Percentiles rank a stretch among this genome's conserved stretches.
Evolutionary conservation across 441 rosid species (phyloP).

Genomic region (Bruguiera hainesii): DNA sequence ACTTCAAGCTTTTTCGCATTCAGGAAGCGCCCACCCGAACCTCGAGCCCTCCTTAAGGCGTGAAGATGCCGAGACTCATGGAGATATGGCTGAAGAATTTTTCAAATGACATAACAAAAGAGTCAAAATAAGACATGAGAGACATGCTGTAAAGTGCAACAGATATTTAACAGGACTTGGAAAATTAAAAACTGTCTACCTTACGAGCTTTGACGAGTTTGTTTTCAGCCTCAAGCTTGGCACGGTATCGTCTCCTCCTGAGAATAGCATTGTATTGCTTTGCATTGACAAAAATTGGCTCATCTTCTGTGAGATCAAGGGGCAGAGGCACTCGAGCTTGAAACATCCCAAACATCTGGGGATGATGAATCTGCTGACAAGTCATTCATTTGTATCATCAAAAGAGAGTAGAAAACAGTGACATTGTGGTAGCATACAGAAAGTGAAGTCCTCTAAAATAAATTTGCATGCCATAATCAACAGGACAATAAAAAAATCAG

Average conservation of each 20-base stretch:
- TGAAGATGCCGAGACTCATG: slow-evolving; percentile 93
- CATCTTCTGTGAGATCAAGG: slow-evolving; percentile 66
- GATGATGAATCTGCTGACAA: slow-evolving; percentile 44
- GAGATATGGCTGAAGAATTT: slow-evolving; percentile 69
- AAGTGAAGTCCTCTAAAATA: slow-evolving; percentile 2
- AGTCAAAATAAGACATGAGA: background rate
- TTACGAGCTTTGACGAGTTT: slow-evolving; percentile 62
- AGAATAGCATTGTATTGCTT: slow-evolving; percentile 78
- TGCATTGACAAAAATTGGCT: slow-evolving; percentile 87
- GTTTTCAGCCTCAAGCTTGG: slow-evolving; percentile 73
- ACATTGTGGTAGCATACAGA: slow-evolving; percentile 12
- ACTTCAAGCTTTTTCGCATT: slow-evolving; percentile 50
- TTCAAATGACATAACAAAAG: background rate
- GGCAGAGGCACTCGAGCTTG: slow-evolving; percentile 70
- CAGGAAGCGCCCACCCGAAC: slow-evolving; percentile 82
- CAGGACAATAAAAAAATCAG: slow-evolving; percentile 9
- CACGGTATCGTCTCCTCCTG: slow-evolving; percentile 82
- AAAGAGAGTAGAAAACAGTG: slow-evolving; percentile 20
- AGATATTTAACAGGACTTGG: background rate
- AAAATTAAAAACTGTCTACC: slow-evolving; percentile 30
- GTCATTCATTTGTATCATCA: slow-evolving; percentile 26
- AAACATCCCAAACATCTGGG: slow-evolving; percentile 45
- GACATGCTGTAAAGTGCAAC: background rate
- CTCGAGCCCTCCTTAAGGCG: slow-evolving; percentile 83
- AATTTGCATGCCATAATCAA: slow-evolving; percentile 14